Conservation (phyloP, 257 asterid genomes). For the Linderniella brevidens region DNA sequence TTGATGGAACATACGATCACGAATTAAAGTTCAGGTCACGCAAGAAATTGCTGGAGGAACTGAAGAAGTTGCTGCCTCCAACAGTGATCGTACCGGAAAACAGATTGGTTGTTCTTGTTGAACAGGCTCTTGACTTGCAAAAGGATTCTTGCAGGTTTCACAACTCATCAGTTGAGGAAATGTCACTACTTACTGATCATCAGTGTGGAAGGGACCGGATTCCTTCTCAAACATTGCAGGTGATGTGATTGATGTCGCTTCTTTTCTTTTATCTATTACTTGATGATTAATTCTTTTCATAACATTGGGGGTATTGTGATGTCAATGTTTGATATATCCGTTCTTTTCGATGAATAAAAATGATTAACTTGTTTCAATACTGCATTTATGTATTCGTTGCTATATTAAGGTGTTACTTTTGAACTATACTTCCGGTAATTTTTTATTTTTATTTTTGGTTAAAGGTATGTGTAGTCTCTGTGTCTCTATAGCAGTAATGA, state of each 20-base stretch:
- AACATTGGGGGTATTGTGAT: too few relatives aligned
- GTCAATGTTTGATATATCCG: too few relatives aligned
- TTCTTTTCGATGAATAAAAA: too few relatives aligned
- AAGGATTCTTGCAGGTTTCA: slow-evolving; percentile 54
- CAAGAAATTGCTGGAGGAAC: slow-evolving; percentile 37
- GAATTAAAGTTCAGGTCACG: slow-evolving; percentile 30
- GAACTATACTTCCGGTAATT: too few relatives aligned
- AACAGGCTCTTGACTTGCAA: slow-evolving; percentile 68
- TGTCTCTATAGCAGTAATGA: too few relatives aligned
- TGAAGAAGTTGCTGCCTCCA: slow-evolving; percentile 60
- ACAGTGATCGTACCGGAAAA: slow-evolving; percentile 50
- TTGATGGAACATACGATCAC: slow-evolving; percentile 18
- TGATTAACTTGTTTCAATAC: too few relatives aligned
- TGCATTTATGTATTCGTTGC: too few relatives aligned
- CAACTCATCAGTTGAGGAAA: slow-evolving; percentile 42
- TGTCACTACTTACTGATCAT: slow-evolving; percentile 64
- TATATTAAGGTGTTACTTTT: too few relatives aligned
- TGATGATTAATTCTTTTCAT: too few relatives aligned
- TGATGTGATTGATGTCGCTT: background rate
- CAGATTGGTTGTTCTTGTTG: slow-evolving; percentile 64
- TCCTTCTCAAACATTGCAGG: slow-evolving; percentile 69
- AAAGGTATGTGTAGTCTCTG: too few relatives aligned
- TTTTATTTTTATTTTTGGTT: too few relatives aligned
- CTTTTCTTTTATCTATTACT: too few relatives aligned
- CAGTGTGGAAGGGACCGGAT: slow-evolving; percentile 59